Base-by-base conservation (phyloP, 2,329 filamentous ascomycete genomes). In the Xylogone sp. region DNA sequence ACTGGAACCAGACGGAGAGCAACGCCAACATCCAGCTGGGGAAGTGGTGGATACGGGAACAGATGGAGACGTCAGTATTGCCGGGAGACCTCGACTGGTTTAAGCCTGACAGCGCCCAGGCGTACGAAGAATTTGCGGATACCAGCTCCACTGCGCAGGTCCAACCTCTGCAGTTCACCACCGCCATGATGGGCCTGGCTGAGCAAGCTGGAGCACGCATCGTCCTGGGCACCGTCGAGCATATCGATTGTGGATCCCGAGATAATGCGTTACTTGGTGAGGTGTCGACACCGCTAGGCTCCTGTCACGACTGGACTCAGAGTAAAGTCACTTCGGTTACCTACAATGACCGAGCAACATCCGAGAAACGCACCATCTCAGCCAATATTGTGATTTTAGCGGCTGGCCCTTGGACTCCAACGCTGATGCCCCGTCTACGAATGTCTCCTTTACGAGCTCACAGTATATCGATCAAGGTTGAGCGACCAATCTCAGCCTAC, bases 101-200 rank as follows among this genome's bases (percentile, higher is more conserved):
- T 44, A 80, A 87, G 46, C 71, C 79, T 3, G 81, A 84, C 7
- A 73, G 84, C 4, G 72, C 94, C 21, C 72, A 75, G 49, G 75
- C 77, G 22, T 97, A 94, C 70, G 83, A 90, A 45, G 83, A 86
- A 65, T 96, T 97, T 89, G 81, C 79, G 2, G 87, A 90, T 56
- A 96, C 92, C 2, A 53, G 48, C 50, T 50, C 52, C 46, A 58
- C 56, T 39, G 88, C 93, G 0, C 93, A 97, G 69, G 93, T 97
- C 2, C 91, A 97, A 62, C 93, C 93, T 0, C 87, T 86, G 55
- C 83, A 91, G 47, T 96, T 97, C 65, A 97, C 93, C 1, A 92
- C 82, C 0, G 77, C 83, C 21, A 93, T 97, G 68, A 88, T 87
- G 5, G 75, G 81, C 43, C 76, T 96, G 19, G 90, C 92, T 0